These are phyloP conservation scores for Saitozyma sp. DNA, from an alignment of 768 basidiomycete species.

Conservation along the genomic window DNA sequence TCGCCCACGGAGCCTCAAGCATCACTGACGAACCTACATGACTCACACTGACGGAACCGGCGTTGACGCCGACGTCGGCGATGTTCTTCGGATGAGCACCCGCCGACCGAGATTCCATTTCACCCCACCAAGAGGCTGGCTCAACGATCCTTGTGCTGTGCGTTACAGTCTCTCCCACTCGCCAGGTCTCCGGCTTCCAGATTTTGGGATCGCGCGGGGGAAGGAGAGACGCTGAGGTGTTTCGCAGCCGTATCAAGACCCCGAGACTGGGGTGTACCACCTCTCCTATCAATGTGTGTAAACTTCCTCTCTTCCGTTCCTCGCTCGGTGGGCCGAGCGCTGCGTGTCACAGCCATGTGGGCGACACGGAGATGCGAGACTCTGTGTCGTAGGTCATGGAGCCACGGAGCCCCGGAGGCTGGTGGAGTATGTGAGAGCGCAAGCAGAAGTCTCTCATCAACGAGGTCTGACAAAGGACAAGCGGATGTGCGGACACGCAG, in stretches of 20 bases:
- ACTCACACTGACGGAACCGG: too few species aligned
- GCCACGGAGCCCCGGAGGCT: too few species aligned
- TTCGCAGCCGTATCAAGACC: not conserved
- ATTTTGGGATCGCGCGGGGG: too few species aligned
- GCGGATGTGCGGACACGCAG: too few species aligned
- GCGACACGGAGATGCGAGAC: not conserved
- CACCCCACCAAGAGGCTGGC: not conserved
- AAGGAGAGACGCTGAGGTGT: not conserved
- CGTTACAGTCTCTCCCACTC: not conserved
- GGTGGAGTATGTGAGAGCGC: too few species aligned
- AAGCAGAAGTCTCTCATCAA: too few species aligned
- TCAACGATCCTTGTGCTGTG: constrained; percentile 4
- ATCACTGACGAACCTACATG: not conserved
- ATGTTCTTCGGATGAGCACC: not conserved
- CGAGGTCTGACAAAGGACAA: too few species aligned
- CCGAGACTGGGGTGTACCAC: not conserved
- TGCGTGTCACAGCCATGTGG: not conserved
- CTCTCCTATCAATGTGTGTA: not conserved
- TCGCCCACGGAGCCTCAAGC: not conserved
- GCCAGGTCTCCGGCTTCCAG: not conserved
- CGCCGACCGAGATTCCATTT: constrained; percentile 1
- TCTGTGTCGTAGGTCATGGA: too few species aligned
- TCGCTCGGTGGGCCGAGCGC: not conserved
- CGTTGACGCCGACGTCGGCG: too few species aligned
- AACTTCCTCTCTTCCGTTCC: not conserved